Conservation (phyloP, 1,284 basidiomycete species). For the Ceratobasidium sp. region DNA sequence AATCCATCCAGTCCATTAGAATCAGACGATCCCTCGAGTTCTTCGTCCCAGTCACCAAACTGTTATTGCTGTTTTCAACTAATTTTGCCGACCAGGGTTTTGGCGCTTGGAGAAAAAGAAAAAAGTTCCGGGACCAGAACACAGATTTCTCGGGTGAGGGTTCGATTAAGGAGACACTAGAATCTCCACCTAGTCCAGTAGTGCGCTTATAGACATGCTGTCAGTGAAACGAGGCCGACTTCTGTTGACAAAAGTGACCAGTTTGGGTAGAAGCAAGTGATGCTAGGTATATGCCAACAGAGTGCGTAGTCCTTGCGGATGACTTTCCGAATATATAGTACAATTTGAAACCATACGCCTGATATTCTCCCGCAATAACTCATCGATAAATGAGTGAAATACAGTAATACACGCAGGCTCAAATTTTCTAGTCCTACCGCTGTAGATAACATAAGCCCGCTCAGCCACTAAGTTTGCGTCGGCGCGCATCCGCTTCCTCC, state of each 20-base stretch:
- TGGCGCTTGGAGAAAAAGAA: neutral
- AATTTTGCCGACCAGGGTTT: no score
- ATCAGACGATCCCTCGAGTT: no score
- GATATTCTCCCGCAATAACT: no score
- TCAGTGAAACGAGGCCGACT: neutral
- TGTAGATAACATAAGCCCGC: no score
- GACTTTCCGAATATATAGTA: neutral
- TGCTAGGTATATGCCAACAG: neutral
- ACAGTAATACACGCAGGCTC: no score
- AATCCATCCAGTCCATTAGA: conserved; percentile 3
- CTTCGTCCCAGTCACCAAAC: neutral
- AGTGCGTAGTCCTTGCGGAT: neutral
- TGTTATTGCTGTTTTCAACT: no score
- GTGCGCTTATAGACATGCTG: neutral
- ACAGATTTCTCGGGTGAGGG: neutral
- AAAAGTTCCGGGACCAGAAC: neutral
- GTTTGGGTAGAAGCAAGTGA: neutral
- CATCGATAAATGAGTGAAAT: no score
- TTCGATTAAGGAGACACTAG: neutral
- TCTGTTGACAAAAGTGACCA: neutral
- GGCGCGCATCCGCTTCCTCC: no score
- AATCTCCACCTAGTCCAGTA: conserved; percentile 23
- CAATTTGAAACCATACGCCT: neutral
- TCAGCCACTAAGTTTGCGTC: no score
- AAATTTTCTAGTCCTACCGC: no score